These are phyloP conservation scores for Fusarium sp. DNA, from an alignment of 2,329 filamentous ascomycete genomes.

Conservation along the genomic window DNA sequence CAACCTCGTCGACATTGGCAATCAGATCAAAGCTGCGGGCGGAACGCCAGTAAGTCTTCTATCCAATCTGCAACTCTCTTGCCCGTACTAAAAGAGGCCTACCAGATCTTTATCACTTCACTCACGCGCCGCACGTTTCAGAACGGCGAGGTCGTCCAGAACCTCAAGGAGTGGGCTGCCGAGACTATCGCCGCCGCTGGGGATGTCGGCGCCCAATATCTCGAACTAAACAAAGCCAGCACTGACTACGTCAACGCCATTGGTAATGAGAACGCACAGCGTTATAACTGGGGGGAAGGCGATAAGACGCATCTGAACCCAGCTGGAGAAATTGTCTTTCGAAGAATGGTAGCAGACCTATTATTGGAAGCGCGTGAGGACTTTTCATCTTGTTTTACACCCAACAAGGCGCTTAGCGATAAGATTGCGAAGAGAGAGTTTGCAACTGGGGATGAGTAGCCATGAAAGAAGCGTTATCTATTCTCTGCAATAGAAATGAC, in stretches of 20 bases:
- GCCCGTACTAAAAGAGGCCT: rapidly evolving
- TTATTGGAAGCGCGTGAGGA: not conserved
- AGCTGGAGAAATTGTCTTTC: not conserved
- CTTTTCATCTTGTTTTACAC: not conserved
- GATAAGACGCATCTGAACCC: slow-evolving; percentile 4
- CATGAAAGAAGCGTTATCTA: rapidly evolving
- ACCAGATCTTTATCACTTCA: slow-evolving; percentile 1
- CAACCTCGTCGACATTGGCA: not conserved
- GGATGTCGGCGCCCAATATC: not conserved
- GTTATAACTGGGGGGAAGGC: not conserved
- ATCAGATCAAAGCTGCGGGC: not conserved
- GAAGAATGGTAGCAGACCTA: slow-evolving; percentile 4
- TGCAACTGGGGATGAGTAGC: not conserved
- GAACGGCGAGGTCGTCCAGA: not conserved
- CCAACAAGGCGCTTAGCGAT: not conserved
- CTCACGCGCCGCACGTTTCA: not conserved
- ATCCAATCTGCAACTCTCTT: rapidly evolving
- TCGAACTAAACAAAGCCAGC: slow-evolving; percentile 1
- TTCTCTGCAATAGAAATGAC: rapidly evolving
- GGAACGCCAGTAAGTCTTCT: not conserved
- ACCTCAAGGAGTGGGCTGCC: slow-evolving; percentile 7
- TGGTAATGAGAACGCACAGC: not conserved
- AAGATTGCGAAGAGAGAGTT: slow-evolving; percentile 9
- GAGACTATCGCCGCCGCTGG: not conserved
- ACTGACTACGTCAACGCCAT: slow-evolving; percentile 5